Conservation (phyloP, 2,329 filamentous ascomycete genomes). For the Fonsecaea pedrosoi region DNA sequence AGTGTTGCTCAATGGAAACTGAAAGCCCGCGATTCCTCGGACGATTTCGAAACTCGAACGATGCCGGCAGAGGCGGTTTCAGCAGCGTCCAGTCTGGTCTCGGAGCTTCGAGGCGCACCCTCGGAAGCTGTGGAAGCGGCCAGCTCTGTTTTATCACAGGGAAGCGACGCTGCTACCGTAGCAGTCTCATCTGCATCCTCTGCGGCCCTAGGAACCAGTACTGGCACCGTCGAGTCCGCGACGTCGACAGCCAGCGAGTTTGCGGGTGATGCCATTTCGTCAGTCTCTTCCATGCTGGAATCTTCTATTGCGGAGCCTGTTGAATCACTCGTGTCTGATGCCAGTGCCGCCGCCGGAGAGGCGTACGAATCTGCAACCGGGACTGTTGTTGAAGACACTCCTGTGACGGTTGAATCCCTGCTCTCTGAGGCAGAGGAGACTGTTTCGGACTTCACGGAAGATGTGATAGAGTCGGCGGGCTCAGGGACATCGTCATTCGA, state of each 20-base stretch:
- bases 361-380: constrained; percentile 31
- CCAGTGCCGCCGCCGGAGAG: constrained; percentile 42
- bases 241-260: constrained; percentile 40
- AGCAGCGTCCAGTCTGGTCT: constrained; percentile 43
- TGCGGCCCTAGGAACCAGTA: constrained; percentile 42
- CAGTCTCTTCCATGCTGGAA: constrained; percentile 24
- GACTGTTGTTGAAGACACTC: constrained; percentile 42
- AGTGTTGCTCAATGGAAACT: constrained; percentile 87
- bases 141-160: constrained; percentile 35
- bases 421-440: constrained; percentile 23
- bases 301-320: constrained; percentile 20
- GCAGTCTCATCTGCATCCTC: constrained; percentile 34
- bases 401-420: constrained; percentile 42
- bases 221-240: constrained; percentile 47
- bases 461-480: constrained; percentile 8
- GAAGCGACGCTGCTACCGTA: constrained; percentile 42
- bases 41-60: constrained; percentile 76
- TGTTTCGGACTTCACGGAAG: constrained; percentile 22
- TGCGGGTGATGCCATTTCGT: constrained; percentile 33
- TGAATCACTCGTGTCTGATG: constrained; percentile 42
- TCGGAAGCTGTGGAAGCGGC: constrained; percentile 41
- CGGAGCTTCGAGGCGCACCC: constrained; percentile 36
- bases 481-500: constrained; percentile 26
- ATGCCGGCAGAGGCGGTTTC: constrained; percentile 62
- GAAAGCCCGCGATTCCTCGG: constrained; percentile 71